These are phyloP conservation scores for Penicillium maclennaniae DNA, from an alignment of 495 filamentous ascomycete genomes.

Conservation along the genomic window DNA sequence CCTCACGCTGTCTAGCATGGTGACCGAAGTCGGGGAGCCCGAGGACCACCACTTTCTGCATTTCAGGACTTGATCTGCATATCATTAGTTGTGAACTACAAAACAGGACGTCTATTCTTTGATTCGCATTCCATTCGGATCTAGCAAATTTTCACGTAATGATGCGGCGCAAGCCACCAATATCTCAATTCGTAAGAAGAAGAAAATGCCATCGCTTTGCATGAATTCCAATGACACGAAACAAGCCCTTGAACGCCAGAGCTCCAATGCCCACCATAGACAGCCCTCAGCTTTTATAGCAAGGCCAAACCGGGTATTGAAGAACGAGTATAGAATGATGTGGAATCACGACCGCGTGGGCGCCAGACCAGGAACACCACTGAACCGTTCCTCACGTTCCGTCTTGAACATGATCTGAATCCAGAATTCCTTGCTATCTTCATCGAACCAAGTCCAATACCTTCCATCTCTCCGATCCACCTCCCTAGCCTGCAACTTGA, in stretches of 20 bases:
- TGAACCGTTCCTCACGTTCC: slow-evolving; percentile 93
- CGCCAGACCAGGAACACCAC: slow-evolving; percentile 86
- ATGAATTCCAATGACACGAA: slow-evolving; percentile 8
- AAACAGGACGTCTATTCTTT: background rate
- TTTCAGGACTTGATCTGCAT: slow-evolving; percentile 19
- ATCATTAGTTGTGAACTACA: background rate
- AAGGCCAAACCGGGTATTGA: background rate
- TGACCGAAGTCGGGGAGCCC: background rate
- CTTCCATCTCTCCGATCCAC: slow-evolving; percentile 82
- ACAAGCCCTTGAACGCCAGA: slow-evolving; percentile 16
- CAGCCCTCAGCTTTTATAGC: slow-evolving; percentile 7
- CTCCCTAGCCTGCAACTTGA: slow-evolving; percentile 94
- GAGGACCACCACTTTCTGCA: slow-evolving; percentile 8
- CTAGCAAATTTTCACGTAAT: background rate
- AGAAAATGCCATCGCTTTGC: background rate
- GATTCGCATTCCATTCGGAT: background rate
- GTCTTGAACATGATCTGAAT: slow-evolving; percentile 99
- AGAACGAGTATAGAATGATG: slow-evolving; percentile 1
- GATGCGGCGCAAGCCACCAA: background rate
- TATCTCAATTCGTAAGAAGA: background rate
- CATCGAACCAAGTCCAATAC: slow-evolving; percentile 95
- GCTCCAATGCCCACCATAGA: slow-evolving; percentile 16
- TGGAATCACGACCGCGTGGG: slow-evolving; percentile 37
- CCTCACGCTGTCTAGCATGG: slow-evolving; percentile 25
- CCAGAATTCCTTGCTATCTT: slow-evolving; percentile 96